Percentiles rank a stretch among this genome's conserved stretches.
phyloP scores from a whole-genome alignment of 345 rosid species.

The Eucalyptus sp. region DNA sequence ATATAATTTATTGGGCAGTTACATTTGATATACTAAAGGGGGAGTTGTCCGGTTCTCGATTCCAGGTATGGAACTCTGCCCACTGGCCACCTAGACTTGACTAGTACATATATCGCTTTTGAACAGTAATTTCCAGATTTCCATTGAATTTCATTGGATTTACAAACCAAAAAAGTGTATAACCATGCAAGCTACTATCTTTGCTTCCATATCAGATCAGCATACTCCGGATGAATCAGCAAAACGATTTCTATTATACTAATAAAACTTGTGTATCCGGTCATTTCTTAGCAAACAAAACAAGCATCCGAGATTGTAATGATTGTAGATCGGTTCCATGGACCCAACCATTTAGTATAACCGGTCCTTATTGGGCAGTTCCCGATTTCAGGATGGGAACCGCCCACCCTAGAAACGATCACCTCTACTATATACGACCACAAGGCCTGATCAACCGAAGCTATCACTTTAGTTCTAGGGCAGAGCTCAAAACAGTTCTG shows the following conservation, averaged over 20 bases:
- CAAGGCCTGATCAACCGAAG: background rate
- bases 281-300: background rate
- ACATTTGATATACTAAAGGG: too few relatives aligned
- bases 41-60: too few relatives aligned
- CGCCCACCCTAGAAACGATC: too few relatives aligned
- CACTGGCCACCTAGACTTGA: too few relatives aligned
- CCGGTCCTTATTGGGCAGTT: background rate
- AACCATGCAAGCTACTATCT: background rate
- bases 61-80: too few relatives aligned
- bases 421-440: background rate
- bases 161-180: too few relatives aligned
- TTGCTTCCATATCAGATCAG: background rate
- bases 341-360: background rate
- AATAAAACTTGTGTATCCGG: background rate
- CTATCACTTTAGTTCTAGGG: background rate
- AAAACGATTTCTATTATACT: background rate
- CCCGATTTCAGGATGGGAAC: too few relatives aligned
- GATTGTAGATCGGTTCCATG: background rate
- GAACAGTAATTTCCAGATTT: too few relatives aligned
- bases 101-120: too few relatives aligned
- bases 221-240: background rate
- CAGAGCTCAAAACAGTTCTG: background rate
- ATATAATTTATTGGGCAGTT: background rate
- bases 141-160: too few relatives aligned
- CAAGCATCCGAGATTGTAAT: fast-evolving